Percentiles rank a stretch among this genome's conserved stretches.
Conservation (phyloP, 2,329 filamentous ascomycete species). For the Drechslerella coelobrocha region DNA sequence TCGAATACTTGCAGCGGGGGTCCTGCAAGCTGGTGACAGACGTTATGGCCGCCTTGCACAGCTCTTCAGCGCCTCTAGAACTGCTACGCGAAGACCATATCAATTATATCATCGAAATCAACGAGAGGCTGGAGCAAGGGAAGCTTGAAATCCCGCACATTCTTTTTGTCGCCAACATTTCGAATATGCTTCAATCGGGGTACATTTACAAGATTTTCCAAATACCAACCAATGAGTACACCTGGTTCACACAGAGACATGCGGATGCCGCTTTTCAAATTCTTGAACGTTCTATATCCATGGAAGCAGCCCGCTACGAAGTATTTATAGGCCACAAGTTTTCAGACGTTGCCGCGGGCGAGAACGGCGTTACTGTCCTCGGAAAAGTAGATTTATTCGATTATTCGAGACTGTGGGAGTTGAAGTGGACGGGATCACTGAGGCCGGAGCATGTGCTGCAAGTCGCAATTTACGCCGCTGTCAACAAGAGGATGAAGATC, state of each 20-base stretch:
- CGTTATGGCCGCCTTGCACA: conserved; percentile 4
- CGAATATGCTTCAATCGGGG: conserved; percentile 24
- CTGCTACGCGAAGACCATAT: conserved; percentile 12
- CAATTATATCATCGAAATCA: conserved; percentile 18
- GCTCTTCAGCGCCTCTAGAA: not conserved
- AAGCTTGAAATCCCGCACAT: conserved; percentile 43
- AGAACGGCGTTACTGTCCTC: conserved; percentile 21
- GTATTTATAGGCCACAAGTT: conserved; percentile 33
- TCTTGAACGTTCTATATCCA: conserved; percentile 6
- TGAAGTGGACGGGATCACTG: conserved; percentile 42
- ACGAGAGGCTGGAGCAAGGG: conserved; percentile 23
- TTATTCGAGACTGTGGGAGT: conserved; percentile 33
- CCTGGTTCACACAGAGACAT: conserved; percentile 36
- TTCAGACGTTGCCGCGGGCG: conserved; percentile 21
- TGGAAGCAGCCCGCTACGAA: conserved; percentile 25
- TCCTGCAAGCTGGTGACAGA: conserved; percentile 31
- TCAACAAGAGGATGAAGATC: conserved; percentile 28
- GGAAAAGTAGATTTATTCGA: conserved; percentile 43
- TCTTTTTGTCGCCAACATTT: conserved; percentile 50
- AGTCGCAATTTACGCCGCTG: conserved; percentile 29
- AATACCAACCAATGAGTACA: conserved; percentile 48
- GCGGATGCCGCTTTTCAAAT: conserved; percentile 24
- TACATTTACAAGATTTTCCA: conserved; percentile 49
- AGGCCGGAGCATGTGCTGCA: conserved; percentile 44
- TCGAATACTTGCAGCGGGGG: conserved; percentile 35